A percentile compares a stretch with the other conserved stretches of the same genome.
phyloP scores from a whole-genome alignment of 768 basidiomycete species.

The Xerocomus brunneocitrinus region DNA sequence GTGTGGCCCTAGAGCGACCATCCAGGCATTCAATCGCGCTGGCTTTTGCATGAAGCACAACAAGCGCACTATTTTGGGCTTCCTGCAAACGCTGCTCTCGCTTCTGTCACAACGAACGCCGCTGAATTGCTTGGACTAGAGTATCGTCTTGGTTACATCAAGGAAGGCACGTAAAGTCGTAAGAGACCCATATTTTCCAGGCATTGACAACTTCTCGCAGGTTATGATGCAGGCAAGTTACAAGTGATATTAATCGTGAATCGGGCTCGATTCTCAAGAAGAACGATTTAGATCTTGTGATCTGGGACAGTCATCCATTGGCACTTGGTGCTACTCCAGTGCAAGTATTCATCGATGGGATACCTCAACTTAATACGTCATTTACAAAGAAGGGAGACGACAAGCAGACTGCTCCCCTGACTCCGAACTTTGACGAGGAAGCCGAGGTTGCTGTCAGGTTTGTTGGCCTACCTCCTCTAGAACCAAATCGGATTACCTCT shows the following conservation, averaged over 20 bases:
- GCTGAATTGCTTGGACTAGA: conserved; percentile 72
- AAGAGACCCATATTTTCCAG: neutral
- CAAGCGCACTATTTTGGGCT: conserved; percentile 81
- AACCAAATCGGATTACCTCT: conserved; percentile 31
- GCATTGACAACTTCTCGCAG: conserved; percentile 26
- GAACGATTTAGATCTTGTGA: conserved; percentile 47
- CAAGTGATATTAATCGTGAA: neutral
- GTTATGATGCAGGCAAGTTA: conserved; percentile 59
- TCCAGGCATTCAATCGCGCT: conserved; percentile 61
- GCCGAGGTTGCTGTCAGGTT: conserved; percentile 51
- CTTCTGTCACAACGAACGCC: conserved; percentile 69
- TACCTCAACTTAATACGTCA: conserved; percentile 50
- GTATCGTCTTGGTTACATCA: conserved; percentile 77
- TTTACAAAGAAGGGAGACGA: conserved; percentile 39
- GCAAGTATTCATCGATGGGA: conserved; percentile 84
- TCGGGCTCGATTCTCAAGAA: neutral
- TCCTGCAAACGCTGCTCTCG: conserved; percentile 61
- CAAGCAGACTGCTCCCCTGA: conserved; percentile 48
- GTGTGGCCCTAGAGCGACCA: conserved; percentile 55
- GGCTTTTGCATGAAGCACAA: conserved; percentile 79
- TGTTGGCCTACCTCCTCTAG: conserved; percentile 68
- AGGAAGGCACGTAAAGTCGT: conserved; percentile 40
- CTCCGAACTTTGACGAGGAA: conserved; percentile 61
- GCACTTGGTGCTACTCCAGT: conserved; percentile 72
- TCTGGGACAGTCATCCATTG: conserved; percentile 78